Base-by-base conservation (phyloP, 305 asterid species). In the Fraxinus paxiana region DNA sequence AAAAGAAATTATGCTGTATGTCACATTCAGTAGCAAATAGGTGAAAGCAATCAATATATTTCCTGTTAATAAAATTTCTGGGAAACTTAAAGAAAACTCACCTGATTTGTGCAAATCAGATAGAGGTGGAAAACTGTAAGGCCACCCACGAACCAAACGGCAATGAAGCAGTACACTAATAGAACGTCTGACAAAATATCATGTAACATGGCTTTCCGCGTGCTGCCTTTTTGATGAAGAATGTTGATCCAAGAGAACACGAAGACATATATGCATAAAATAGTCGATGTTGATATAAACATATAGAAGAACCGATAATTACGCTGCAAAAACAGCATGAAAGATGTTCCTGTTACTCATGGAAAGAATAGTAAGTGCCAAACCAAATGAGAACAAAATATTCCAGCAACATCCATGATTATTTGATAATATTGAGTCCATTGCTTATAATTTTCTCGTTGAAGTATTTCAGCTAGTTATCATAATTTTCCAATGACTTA, bases 131-230 rank as follows among this genome's bases (percentile, higher is more conserved):
- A 94, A 82, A 82, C 82, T 0, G 97, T 81, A 56, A 94, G 90
- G 83, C 97, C 97, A 1, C 98, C 98, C 35, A 94, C 97, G 69
- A 93, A 93, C 98, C 97, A 94, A 79, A 92, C 87, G 0, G 97
- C 86, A 81, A 94, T 71, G 86, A 93, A 94, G 93, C 97, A 88
- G 87, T 93, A 94, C 67, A 90, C 84, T 2, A 93, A 88, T 77
- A 94, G 96, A 77, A 92, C 63, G 84, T 87, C 96, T 0, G 97
- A 92, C 84, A 93, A 70, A 84, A 87, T 76, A 85, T 94, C 98
- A n/a, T 76, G 78, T 76, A 92, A 78, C 26, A 94, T 85, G 69
- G 92, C 94, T 80, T 81, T 87, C 90, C 81, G 84, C 34, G 88
- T 69, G 18, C 78, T 79, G 78, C 92, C 93, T 20, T 85, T 76